Base-by-base conservation (phyloP, 2,329 filamentous ascomycete species). In the Aspergillus spinulosporus region DNA sequence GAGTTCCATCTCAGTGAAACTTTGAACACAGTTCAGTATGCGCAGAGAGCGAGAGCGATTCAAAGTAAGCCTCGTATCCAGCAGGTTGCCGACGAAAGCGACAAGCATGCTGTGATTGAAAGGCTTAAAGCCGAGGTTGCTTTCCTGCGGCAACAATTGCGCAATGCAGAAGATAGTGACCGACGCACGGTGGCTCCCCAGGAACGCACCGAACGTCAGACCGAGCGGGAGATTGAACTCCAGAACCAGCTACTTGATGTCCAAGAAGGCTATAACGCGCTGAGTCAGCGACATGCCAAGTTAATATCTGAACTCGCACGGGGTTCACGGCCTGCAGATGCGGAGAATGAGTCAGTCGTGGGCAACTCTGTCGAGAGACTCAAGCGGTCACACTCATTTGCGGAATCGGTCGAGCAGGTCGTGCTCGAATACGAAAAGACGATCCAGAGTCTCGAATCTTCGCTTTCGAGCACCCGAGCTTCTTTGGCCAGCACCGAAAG, bases 381-480 rank as follows among this genome's bases (percentile, higher is more conserved):
- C 62, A 95, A 97, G 71, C 87, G 94, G 40, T 99, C 95, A 14
- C 96, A 95, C 71, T 95, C 90, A 0, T 97, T 99, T 70, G 92
- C 93, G 1, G 89, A 96, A 70, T 93, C 93, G 29, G 93, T 99
- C 15, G 94, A 99, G 68, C 90, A 96, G 68, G 91, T 99, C 21
- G 91, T 99, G 2, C 79, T 97, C 48, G 94, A 99, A 74, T 99
- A 99, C 70, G 95, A 99, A 73, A 97, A 96, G 81, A 99, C 95
- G 0, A 99, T 99, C 49, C 92, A 97, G 72, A 88, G 85, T 52
- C 82, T 99, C 12, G 94, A 99, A 73, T 87, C 92, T 49, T 97
- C 92, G 1, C 83, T 99, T 11, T 92, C 92, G 0, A 94, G 86
- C 67, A 97, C 94, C 1, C 85, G 94, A 56, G 82, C 89, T 34